A percentile compares a stretch with the other conserved stretches of the same genome.
Evolutionary conservation across 306 rosid species (phyloP).

Genomic region (Rubus parviflorus): DNA sequence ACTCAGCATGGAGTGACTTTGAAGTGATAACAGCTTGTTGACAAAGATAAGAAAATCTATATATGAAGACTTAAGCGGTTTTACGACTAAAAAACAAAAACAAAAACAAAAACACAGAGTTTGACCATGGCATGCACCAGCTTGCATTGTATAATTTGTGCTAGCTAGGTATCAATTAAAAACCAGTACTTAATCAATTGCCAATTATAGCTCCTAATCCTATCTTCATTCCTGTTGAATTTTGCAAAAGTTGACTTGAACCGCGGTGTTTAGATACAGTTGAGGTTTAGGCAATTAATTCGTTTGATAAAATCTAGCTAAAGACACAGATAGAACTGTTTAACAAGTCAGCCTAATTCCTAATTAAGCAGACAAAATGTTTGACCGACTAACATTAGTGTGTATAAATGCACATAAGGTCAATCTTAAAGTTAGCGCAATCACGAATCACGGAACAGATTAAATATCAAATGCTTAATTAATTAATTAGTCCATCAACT

Average conservation of each 20-base stretch:
- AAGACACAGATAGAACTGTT: not conserved
- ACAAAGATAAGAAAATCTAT: not conserved
- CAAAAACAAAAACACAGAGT: not conserved
- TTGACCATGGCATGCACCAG: not conserved
- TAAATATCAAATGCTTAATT: not conserved
- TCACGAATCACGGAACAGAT: not conserved
- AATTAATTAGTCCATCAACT: not conserved
- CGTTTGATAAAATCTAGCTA: not conserved
- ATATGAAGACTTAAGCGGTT: not conserved
- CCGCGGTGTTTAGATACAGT: not conserved
- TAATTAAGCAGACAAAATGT: not conserved
- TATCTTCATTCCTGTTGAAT: not conserved
- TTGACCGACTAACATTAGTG: not conserved
- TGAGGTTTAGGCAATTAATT: not conserved
- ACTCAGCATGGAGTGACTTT: not conserved
- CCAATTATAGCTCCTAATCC: not conserved
- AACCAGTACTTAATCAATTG: too few species aligned
- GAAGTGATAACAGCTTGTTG: not conserved
- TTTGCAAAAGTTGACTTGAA: not conserved
- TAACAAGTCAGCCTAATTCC: not conserved
- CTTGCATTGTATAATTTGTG: not conserved
- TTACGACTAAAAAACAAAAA: too few species aligned
- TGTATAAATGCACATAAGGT: not conserved
- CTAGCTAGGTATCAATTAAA: too few species aligned
- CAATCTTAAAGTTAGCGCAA: conserved; percentile 1